A percentile compares a stretch with the other conserved stretches of the same genome.
Conservation (phyloP, 2,329 filamentous ascomycete species). For the Periconia sp. region DNA sequence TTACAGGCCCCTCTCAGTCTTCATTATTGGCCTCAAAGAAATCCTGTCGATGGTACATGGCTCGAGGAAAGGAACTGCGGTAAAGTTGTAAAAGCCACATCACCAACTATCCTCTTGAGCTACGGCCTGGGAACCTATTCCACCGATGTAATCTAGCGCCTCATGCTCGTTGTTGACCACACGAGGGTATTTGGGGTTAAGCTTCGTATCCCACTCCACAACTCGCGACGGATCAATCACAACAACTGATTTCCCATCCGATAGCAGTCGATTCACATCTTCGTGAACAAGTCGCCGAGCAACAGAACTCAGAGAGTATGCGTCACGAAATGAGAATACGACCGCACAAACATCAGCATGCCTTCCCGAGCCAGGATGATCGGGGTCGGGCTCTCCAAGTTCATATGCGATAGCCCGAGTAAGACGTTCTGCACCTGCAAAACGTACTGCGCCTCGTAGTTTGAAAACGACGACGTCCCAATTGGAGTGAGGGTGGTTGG, state of each 20-base stretch:
- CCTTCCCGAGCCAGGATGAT: not conserved
- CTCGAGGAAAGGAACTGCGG: not conserved
- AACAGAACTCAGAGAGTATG: not conserved
- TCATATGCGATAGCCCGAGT: not conserved
- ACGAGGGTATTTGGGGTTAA: not conserved
- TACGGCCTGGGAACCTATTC: not conserved
- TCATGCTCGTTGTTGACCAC: not conserved
- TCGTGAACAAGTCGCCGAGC: not conserved
- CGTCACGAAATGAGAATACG: not conserved
- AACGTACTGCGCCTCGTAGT: not conserved
- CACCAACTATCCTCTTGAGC: not conserved
- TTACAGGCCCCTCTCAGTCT: too few relatives aligned
- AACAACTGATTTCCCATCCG: not conserved
- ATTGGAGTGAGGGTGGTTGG: not conserved
- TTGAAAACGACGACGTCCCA: not conserved
- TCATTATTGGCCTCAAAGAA: too few relatives aligned
- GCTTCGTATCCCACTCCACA: not conserved
- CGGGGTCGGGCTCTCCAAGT: not conserved
- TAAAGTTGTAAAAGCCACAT: not conserved
- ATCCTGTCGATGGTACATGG: not conserved
- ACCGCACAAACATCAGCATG: not conserved
- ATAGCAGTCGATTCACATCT: not conserved
- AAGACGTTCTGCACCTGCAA: not conserved
- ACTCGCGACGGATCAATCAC: not conserved
- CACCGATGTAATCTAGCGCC: not conserved